Conservation (phyloP, 306 rosid species). For the Quercus dentata region DNA sequence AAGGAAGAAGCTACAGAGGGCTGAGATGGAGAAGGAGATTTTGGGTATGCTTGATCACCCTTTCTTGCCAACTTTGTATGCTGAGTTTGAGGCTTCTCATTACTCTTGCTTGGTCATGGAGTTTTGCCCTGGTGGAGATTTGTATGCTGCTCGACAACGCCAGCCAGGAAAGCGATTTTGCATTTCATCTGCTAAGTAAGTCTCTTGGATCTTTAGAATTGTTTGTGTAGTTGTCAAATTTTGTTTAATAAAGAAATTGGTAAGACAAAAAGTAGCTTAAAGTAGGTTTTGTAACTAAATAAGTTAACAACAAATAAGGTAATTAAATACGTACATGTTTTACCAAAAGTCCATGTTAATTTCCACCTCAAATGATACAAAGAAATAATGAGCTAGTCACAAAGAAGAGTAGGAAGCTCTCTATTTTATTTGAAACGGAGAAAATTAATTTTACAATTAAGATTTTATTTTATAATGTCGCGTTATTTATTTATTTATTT, state of each 20-base stretch:
- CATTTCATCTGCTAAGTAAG: conserved; percentile 72
- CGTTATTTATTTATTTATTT: too few species aligned
- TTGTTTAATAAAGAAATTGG: not conserved
- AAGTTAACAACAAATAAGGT: too few species aligned
- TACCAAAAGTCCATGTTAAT: not conserved
- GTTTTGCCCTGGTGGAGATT: conserved; percentile 96
- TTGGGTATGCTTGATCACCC: conserved; percentile 88
- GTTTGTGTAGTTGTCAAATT: not conserved
- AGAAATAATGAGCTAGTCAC: too few species aligned
- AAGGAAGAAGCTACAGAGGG: conserved; percentile 78
- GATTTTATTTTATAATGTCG: too few species aligned
- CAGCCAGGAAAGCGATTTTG: conserved; percentile 65
- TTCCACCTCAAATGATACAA: too few species aligned
- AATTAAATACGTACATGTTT: too few species aligned
- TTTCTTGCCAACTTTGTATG: conserved; percentile 80
- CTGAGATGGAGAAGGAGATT: conserved; percentile 92
- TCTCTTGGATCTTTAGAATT: not conserved
- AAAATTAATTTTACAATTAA: too few species aligned
- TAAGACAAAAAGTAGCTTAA: too few species aligned
- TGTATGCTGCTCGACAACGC: conserved; percentile 80
- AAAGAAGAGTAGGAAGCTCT: too few species aligned
- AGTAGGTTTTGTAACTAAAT: too few species aligned
- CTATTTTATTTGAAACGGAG: too few species aligned
- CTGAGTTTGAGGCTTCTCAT: conserved; percentile 89
- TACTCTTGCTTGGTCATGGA: conserved; percentile 96